Percentiles rank a stretch among this genome's conserved stretches.
Conservation (phyloP, 106 monocot species). For the Phalaenopsis aphrodite region DNA sequence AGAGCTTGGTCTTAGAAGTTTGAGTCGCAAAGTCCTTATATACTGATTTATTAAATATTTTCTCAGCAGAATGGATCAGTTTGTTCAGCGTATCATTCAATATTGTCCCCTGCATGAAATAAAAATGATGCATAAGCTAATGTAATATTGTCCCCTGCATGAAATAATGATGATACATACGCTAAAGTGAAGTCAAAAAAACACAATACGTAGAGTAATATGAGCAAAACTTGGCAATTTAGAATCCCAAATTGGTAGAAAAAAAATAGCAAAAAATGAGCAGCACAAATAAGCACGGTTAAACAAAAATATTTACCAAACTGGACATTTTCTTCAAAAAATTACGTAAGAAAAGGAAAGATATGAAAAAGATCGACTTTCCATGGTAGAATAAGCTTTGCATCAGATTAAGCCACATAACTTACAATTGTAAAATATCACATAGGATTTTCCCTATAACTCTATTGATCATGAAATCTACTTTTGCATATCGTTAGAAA, state of each 20-base stretch:
- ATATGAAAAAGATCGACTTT: neutral
- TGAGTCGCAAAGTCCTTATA: conserved; percentile 13
- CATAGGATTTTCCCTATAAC: neutral
- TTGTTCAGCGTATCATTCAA: conserved; percentile 31
- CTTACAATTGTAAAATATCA: neutral
- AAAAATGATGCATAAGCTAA: neutral
- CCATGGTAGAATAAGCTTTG: neutral
- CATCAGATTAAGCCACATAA: neutral
- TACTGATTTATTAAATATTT: conserved; percentile 25
- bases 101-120: conserved; percentile 3
- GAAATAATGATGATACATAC: neutral
- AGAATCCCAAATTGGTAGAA: neutral
- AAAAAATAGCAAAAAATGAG: neutral
- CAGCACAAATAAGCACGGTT: neutral
- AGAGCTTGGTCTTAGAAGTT: conserved; percentile 12
- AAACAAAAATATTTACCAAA: neutral
- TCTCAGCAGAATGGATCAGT: conserved; percentile 41
- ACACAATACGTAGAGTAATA: neutral
- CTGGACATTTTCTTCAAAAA: neutral
- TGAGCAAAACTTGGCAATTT: neutral
- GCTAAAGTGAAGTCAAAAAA: neutral
- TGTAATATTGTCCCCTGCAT: conserved; percentile 7
- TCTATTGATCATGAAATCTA: neutral
- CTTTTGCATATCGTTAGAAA: neutral
- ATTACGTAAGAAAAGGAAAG: neutral